These are phyloP conservation scores for Anthracocystis walkeri DNA, from an alignment of 1,284 basidiomycete genomes.

Conservation along the genomic window DNA sequence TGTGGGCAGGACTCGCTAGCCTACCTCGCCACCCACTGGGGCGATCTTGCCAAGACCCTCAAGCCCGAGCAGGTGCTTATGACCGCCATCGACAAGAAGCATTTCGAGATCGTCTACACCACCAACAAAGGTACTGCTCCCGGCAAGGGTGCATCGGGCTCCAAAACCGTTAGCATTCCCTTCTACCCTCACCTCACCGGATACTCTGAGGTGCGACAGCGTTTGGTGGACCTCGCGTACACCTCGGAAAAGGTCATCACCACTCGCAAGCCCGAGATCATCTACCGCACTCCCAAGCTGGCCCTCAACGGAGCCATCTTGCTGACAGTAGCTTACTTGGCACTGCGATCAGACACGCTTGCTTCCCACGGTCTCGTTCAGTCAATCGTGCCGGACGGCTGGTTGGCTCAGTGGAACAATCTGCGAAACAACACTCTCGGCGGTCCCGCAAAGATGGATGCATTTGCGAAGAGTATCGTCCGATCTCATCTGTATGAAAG, in stretches of 20 bases:
- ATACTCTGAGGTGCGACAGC: slow-evolving; percentile 42
- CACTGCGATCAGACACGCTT: slow-evolving; percentile 41
- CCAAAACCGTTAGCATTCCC: slow-evolving; percentile 28
- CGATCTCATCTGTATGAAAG: slow-evolving; percentile 36
- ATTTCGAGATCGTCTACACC: slow-evolving; percentile 45
- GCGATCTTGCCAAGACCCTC: slow-evolving; percentile 36
- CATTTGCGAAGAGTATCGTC: slow-evolving; percentile 27
- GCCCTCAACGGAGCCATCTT: slow-evolving; percentile 12
- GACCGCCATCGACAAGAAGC: slow-evolving; percentile 50
- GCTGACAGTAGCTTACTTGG: slow-evolving; percentile 17
- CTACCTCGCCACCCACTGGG: slow-evolving; percentile 49
- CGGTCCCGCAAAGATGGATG: slow-evolving; percentile 39
- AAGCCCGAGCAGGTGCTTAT: slow-evolving; percentile 45
- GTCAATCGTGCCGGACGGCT: slow-evolving; percentile 22
- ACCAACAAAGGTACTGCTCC: slow-evolving; percentile 22
- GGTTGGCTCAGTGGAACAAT: slow-evolving; percentile 35
- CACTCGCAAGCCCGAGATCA: slow-evolving; percentile 43
- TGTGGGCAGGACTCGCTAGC: slow-evolving; percentile 41
- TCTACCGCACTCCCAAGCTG: slow-evolving; percentile 42
- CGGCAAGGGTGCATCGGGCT: slow-evolving; percentile 21
- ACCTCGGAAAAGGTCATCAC: slow-evolving; percentile 43
- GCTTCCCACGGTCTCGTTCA: slow-evolving; percentile 29
- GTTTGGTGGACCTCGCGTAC: slow-evolving; percentile 39
- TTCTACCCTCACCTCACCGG: slow-evolving; percentile 44
- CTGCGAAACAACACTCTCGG: slow-evolving; percentile 40